phyloP scores from a whole-genome alignment of 2,329 filamentous ascomycete species.

The Truncatella angustata region DNA sequence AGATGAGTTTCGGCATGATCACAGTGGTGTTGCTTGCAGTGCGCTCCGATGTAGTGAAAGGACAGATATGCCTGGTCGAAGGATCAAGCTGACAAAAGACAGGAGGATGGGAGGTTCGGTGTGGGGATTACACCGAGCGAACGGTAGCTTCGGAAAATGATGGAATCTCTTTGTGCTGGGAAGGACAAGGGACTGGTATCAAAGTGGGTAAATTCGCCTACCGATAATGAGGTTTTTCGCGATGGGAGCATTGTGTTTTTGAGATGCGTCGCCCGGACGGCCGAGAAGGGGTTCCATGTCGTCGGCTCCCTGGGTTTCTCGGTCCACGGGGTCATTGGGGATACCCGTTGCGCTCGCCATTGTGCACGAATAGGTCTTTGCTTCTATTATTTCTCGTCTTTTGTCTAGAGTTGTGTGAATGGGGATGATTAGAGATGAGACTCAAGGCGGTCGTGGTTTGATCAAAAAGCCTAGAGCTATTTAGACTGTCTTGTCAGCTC shows the following conservation, averaged over 20 bases:
- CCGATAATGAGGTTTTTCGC: conserved; percentile 72
- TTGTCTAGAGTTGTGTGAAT: background rate
- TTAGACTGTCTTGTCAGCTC: too few relatives aligned
- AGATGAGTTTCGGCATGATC: conserved; percentile 30
- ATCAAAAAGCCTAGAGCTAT: too few relatives aligned
- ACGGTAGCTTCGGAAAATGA: background rate
- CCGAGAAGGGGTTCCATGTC: conserved; percentile 65
- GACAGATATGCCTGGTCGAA: conserved; percentile 9
- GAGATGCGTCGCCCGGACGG: conserved; percentile 68
- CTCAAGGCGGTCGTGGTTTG: too few relatives aligned
- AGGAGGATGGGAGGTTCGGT: background rate
- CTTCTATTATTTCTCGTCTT: background rate
- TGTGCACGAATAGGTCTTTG: conserved; percentile 2
- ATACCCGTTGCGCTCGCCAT: conserved; percentile 72
- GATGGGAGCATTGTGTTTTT: conserved; percentile 62
- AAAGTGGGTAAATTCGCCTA: conserved; percentile 35
- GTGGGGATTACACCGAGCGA: background rate
- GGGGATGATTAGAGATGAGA: too few relatives aligned
- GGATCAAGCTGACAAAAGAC: background rate
- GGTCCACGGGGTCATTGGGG: conserved; percentile 42
- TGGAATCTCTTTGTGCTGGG: background rate
- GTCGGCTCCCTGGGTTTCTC: conserved; percentile 32
- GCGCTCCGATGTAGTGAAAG: background rate
- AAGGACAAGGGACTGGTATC: background rate
- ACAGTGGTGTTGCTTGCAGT: background rate